Evolutionary conservation across 2,329 filamentous ascomycete genomes (phyloP).

Genomic region (Botrytis deweyae): DNA sequence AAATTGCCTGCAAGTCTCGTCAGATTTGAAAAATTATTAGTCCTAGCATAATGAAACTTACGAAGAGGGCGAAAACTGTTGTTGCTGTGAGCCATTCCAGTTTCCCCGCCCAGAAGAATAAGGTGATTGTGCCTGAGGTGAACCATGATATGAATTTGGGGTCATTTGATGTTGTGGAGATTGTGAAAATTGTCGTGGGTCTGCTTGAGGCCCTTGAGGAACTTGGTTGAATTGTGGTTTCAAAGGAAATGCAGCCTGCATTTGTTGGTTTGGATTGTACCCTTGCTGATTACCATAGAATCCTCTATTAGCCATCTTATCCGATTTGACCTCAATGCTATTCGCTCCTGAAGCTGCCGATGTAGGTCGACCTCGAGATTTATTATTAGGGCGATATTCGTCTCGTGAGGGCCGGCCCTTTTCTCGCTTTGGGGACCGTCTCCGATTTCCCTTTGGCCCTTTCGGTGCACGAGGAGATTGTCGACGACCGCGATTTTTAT

Average conservation of each 20-base stretch:
- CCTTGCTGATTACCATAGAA: conserved; percentile 39
- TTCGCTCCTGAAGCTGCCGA: conserved; percentile 40
- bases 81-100: conserved; percentile 48
- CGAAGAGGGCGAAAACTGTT: conserved; percentile 47
- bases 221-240: conserved; percentile 41
- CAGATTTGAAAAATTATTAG: conserved; percentile 37
- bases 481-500: conserved; percentile 33
- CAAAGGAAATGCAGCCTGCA: conserved; percentile 41
- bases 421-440: conserved; percentile 32
- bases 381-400: conserved; percentile 34
- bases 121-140: conserved; percentile 61
- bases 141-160: conserved; percentile 56
- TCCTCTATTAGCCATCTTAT: conserved; percentile 41
- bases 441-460: conserved; percentile 29
- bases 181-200: conserved; percentile 50
- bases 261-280: conserved; percentile 41
- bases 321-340: conserved; percentile 40
- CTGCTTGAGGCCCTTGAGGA: conserved; percentile 33
- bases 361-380: conserved; percentile 34
- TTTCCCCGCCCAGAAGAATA: conserved; percentile 55
- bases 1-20: conserved; percentile 55
- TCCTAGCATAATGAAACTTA: conserved; percentile 40
- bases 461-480: conserved; percentile 36
- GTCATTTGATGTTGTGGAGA: conserved; percentile 59
- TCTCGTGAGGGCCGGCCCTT: conserved; percentile 32